Conservation (phyloP, 176 grass and related monocot species). For the Neostapfia colusana region DNA sequence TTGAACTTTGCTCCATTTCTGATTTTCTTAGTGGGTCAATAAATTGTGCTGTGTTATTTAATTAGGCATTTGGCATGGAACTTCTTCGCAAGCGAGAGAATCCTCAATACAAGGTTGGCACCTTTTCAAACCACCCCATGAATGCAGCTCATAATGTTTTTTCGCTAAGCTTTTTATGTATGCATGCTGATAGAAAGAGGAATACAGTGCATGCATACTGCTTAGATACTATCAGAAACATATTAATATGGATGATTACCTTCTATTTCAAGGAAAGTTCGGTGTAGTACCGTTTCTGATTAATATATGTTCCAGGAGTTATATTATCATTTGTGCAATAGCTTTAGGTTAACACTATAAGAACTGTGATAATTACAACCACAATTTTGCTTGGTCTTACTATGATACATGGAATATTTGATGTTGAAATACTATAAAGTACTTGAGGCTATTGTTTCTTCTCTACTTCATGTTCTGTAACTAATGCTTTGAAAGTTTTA, state of each 20-base stretch:
- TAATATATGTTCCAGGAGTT: background rate
- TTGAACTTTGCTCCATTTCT: slow-evolving; percentile 10
- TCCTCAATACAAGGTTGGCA: slow-evolving; percentile 84
- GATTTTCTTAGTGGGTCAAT: slow-evolving; percentile 15
- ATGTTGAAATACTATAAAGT: background rate
- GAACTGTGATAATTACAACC: background rate
- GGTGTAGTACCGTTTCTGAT: background rate
- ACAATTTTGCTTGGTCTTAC: background rate
- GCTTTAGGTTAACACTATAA: too few relatives aligned
- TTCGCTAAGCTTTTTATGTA: slow-evolving; percentile 23
- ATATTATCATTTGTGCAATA: background rate
- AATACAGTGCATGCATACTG: slow-evolving; percentile 17
- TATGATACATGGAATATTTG: background rate
- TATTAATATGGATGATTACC: background rate
- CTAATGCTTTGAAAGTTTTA: background rate
- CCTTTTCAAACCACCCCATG: slow-evolving; percentile 8
- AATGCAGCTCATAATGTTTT: background rate
- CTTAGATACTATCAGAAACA: slow-evolving; percentile 23
- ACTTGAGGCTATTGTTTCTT: background rate
- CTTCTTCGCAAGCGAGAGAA: slow-evolving; percentile 88
- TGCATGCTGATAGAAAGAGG: background rate
- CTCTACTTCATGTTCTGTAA: slow-evolving; percentile 21
- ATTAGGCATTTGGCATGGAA: slow-evolving; percentile 95
- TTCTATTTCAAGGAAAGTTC: background rate
- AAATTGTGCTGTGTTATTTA: slow-evolving; percentile 34